Evolutionary conservation across 2,329 filamentous ascomycete species (phyloP).

Genomic region (Colletotrichum cereale): DNA sequence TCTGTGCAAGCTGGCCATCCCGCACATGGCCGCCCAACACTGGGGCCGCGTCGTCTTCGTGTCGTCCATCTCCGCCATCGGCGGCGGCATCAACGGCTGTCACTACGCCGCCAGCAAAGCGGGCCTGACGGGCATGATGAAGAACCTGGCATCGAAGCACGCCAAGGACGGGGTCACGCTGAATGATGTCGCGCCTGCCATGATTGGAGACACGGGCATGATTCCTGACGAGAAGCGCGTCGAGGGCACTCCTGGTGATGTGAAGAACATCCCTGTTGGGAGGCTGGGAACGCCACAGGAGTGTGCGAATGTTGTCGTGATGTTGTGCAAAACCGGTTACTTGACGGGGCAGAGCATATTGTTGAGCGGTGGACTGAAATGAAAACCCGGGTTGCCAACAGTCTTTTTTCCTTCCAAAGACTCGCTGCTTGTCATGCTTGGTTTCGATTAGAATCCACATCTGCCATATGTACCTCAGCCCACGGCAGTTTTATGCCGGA

Average conservation of each 20-base stretch:
- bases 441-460: not conserved
- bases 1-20: constrained; percentile 69
- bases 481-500: not conserved
- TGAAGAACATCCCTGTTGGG: constrained; percentile 70
- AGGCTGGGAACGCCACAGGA: constrained; percentile 69
- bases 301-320: constrained; percentile 70
- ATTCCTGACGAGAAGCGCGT: constrained; percentile 67
- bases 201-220: constrained; percentile 76
- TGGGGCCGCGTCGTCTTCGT: constrained; percentile 77
- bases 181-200: constrained; percentile 76
- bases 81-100: constrained; percentile 74
- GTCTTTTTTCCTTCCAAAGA: not conserved
- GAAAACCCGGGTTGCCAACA: constrained; percentile 7
- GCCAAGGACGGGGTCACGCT: constrained; percentile 73
- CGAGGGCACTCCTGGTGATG: constrained; percentile 67
- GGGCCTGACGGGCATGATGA: constrained; percentile 74
- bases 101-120: constrained; percentile 72
- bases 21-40: constrained; percentile 68
- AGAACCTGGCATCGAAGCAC: constrained; percentile 70
- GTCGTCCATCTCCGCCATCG: constrained; percentile 72
- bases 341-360: constrained; percentile 69
- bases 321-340: constrained; percentile 72
- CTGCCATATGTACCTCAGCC: not conserved
- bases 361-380: constrained; percentile 65
- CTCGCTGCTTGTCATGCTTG: not conserved